Evolutionary conservation across 495 filamentous ascomycete species (phyloP).

Genomic region (Cetradonia linearis): DNA sequence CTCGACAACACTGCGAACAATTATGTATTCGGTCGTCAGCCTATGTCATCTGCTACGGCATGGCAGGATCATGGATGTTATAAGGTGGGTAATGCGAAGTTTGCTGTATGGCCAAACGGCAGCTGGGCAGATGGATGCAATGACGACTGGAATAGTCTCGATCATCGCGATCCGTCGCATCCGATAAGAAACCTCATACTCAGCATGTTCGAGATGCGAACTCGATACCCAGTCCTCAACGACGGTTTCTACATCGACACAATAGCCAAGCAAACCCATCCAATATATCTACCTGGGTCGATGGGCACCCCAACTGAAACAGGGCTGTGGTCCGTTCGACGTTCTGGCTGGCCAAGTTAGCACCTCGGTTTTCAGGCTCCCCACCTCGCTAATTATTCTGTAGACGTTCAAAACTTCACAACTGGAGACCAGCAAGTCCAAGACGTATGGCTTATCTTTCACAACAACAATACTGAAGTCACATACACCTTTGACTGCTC

Average conservation of each 20-base stretch:
- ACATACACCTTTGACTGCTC: constrained; percentile 37
- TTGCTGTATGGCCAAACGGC: constrained; percentile 38
- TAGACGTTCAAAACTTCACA: constrained; percentile 33
- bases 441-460: constrained; percentile 41
- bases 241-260: constrained; percentile 38
- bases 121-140: constrained; percentile 35
- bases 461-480: constrained; percentile 37
- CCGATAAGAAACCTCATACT: constrained; percentile 40
- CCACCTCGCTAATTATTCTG: not conserved
- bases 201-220: constrained; percentile 40
- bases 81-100: constrained; percentile 36
- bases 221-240: constrained; percentile 38
- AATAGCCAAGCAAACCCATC: constrained; percentile 35
- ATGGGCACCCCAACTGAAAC: constrained; percentile 36
- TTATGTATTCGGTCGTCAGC: constrained; percentile 41
- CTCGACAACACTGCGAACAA: constrained; percentile 41
- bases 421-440: constrained; percentile 36
- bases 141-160: constrained; percentile 40
- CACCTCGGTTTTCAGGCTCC: not conserved
- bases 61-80: constrained; percentile 47
- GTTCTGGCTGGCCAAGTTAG: constrained; percentile 27
- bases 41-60: constrained; percentile 40
- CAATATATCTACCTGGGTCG: constrained; percentile 38
- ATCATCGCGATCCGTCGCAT: constrained; percentile 44
- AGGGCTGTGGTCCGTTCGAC: constrained; percentile 39